Evolutionary conservation across 345 rosid genomes (phyloP).

Genomic region (Eucalyptus guilfoylei): DNA sequence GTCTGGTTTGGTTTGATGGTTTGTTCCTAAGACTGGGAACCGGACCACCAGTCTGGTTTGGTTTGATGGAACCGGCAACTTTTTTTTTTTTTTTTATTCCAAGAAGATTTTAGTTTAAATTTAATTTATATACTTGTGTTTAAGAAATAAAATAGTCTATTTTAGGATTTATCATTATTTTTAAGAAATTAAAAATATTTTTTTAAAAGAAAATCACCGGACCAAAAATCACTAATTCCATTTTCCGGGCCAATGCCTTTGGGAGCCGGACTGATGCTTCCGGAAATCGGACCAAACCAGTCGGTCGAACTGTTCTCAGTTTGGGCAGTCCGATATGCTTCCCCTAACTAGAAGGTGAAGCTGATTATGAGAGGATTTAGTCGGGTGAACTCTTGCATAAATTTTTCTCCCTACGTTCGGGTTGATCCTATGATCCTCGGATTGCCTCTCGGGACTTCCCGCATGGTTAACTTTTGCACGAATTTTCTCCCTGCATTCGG

Average conservation of each 20-base stretch:
- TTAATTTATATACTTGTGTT: too few species aligned
- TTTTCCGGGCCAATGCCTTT: rapidly evolving
- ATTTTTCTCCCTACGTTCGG: neutral
- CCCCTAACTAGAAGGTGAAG: neutral
- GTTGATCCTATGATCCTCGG: neutral
- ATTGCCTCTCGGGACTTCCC: neutral
- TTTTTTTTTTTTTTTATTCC: too few species aligned
- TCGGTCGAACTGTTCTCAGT: rapidly evolving
- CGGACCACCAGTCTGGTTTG: rapidly evolving
- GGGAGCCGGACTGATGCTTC: rapidly evolving
- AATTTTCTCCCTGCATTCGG: neutral
- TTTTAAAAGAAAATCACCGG: rapidly evolving
- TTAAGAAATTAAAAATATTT: too few species aligned
- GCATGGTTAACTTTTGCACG: neutral
- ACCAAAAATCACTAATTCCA: too few species aligned
- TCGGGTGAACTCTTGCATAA: neutral
- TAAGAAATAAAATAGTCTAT: too few species aligned
- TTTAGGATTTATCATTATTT: rapidly evolving
- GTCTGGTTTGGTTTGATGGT: too few species aligned
- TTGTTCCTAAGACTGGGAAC: rapidly evolving
- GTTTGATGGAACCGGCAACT: rapidly evolving
- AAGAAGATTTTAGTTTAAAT: rapidly evolving
- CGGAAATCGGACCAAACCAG: rapidly evolving
- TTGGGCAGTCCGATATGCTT: rapidly evolving
- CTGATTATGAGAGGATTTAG: neutral